A percentile compares a stretch with the other conserved stretches of the same genome.
These are phyloP conservation scores for Verticillium dahliae DNA, from an alignment of 2,329 filamentous ascomycete genomes.

Conservation along the genomic window DNA sequence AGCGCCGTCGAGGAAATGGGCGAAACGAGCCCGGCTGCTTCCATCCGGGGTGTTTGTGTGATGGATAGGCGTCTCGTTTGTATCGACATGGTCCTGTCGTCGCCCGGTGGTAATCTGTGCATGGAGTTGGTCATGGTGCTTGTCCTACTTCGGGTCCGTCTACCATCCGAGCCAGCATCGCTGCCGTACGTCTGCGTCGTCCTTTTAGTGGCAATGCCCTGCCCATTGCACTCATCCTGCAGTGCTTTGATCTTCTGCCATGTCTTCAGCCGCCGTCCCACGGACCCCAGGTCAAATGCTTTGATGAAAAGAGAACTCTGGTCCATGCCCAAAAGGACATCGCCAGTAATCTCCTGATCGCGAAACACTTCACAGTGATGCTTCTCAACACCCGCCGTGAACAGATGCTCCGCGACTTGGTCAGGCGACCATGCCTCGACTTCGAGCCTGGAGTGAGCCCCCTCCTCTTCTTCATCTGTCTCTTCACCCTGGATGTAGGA, in stretches of 20 bases:
- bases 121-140: constrained; percentile 47
- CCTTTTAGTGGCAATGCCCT: constrained; percentile 34
- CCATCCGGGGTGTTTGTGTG: constrained; percentile 43
- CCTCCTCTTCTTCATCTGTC: constrained; percentile 86
- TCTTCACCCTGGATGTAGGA: constrained; percentile 94
- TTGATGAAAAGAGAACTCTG: constrained; percentile 94
- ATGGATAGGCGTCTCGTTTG: constrained; percentile 42
- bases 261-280: constrained; percentile 82
- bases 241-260: constrained; percentile 95
- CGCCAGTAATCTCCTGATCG: constrained; percentile 92
- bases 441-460: constrained; percentile 59
- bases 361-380: constrained; percentile 90
- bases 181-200: constrained; percentile 52
- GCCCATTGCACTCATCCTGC: constrained; percentile 74
- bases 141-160: constrained; percentile 45
- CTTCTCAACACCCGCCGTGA: constrained; percentile 76
- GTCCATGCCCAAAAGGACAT: constrained; percentile 90
- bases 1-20: constrained; percentile 29
- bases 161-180: constrained; percentile 49
- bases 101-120: constrained; percentile 32
- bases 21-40: constrained; percentile 33
- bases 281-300: constrained; percentile 86
- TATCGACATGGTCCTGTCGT: constrained; percentile 38
- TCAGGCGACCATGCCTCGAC: constrained; percentile 74
- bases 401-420: constrained; percentile 84